These are phyloP conservation scores for Phytophthora colocasiae DNA, from an alignment of 352 stramenopile genomes.

Conservation along the genomic window DNA sequence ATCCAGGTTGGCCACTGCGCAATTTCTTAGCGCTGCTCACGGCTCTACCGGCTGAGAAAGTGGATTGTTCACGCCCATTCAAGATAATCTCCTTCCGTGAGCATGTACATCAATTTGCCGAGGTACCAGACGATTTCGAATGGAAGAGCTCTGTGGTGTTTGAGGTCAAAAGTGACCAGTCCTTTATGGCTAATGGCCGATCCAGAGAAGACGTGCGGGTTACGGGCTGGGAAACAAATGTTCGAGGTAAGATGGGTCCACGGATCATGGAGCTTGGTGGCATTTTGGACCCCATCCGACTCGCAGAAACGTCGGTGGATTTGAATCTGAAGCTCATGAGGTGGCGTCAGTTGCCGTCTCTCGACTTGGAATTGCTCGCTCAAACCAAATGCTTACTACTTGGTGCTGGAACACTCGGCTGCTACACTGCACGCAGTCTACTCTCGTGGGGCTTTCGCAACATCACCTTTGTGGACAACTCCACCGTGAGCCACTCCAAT, in stretches of 20 bases:
- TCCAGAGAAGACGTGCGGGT: slow-evolving; percentile 45
- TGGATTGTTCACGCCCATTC: slow-evolving; percentile 41
- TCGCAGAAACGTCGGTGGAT: slow-evolving; percentile 96
- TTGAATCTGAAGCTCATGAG: slow-evolving; percentile 99
- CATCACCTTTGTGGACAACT: slow-evolving; percentile 98
- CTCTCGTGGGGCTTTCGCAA: slow-evolving; percentile 97
- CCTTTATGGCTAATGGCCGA: slow-evolving; percentile 41
- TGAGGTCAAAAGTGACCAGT: slow-evolving; percentile 47
- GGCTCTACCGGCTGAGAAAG: slow-evolving; percentile 40
- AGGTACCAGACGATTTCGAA: slow-evolving; percentile 49
- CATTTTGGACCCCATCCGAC: slow-evolving; percentile 83
- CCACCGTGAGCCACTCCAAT: slow-evolving; percentile 97
- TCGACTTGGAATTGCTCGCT: slow-evolving; percentile 93
- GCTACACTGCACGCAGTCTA: slow-evolving; percentile 94
- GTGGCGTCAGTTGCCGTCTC: slow-evolving; percentile 95
- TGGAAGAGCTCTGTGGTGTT: slow-evolving; percentile 72
- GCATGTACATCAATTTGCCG: slow-evolving; percentile 61
- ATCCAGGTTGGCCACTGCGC: slow-evolving; percentile 90
- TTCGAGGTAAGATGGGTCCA: slow-evolving; percentile 73
- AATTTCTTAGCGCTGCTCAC: slow-evolving; percentile 85
- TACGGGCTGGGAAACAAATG: slow-evolving; percentile 82
- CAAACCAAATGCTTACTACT: slow-evolving; percentile 96
- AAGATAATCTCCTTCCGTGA: slow-evolving; percentile 79
- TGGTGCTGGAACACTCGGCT: slow-evolving; percentile 97
- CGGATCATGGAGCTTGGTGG: slow-evolving; percentile 78